Evolutionary conservation across 2,329 filamentous ascomycete genomes (phyloP), one percentile per base, ranked within the genome.

Genomic region (Chlorencoelia australis): DNA sequence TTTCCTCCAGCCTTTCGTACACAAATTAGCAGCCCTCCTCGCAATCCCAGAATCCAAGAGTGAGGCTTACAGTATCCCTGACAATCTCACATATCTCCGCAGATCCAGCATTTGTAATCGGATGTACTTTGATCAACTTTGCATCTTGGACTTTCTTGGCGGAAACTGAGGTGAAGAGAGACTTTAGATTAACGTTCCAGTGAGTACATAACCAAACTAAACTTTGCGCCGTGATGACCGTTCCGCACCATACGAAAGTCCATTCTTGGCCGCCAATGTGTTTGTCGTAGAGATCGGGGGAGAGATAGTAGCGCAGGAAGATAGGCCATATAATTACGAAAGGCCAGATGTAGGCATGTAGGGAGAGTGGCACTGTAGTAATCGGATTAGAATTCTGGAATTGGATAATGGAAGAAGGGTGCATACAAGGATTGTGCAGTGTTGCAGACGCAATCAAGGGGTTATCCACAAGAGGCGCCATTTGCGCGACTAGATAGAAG

Each of bases 201-300:
- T 96, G 86, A 30, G 91, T 98, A 66, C 83, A 89, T 44, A 98
- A 72, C 89, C 91, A 98, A 50, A 87, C 66, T 46, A 98, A 71
- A 46, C 84, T 79, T 66, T 98, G 93, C 39, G 82, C 55, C 8
- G 88, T 94, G 59, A 93, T 70, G 57, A 98, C 95, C 49, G 77
- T 72, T 53, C 83, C 89, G 48, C 82, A 75, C 79, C 85, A 98
- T 45, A 98, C 85, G 58, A 94, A 94, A 1, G 93, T 96, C 89
- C 91, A 98, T 69, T 98, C 91, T 51, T 82, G 79, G n/a, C 82
- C 88, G 52, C 82, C 76, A 47, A 98, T 93, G 66, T 96, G 79
- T 57, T 79, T 81, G 48, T 94, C 82, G 62, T 98, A 98, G 48
- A 84, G 77, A 36, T 86, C 80, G 43, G 78, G 69, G 15, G 77